Evolutionary conservation across 169 alveolate species (phyloP).

Genomic region (Theileria annulata): DNA sequence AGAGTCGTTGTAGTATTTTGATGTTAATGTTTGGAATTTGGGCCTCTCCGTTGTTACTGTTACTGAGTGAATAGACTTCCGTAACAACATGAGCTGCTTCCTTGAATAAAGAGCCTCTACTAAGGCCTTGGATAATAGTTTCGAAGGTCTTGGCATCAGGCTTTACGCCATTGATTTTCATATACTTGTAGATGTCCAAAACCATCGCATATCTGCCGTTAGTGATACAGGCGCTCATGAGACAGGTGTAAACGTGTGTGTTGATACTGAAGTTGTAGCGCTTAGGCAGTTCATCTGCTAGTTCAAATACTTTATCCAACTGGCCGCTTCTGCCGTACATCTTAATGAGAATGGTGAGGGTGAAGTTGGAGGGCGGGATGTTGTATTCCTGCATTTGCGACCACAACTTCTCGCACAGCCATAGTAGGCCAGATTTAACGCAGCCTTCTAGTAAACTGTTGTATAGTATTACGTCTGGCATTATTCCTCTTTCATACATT

Average conservation of each 20-base stretch:
- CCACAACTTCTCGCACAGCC: conserved; percentile 81
- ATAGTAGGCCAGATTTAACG: conserved; percentile 79
- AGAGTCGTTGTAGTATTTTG: conserved; percentile 49
- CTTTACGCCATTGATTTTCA: conserved; percentile 62
- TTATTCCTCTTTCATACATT: conserved; percentile 78
- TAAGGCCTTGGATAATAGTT: conserved; percentile 58
- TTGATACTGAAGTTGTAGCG: conserved; percentile 71
- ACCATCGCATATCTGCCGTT: conserved; percentile 67
- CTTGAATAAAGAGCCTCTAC: conserved; percentile 42
- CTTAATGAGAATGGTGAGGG: conserved; percentile 81
- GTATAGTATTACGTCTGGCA: conserved; percentile 93
- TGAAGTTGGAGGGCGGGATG: conserved; percentile 82
- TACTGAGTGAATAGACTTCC: conserved; percentile 47
- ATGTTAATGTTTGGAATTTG: conserved; percentile 43
- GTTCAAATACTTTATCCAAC: conserved; percentile 78
- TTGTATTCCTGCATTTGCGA: conserved; percentile 77
- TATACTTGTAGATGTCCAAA: conserved; percentile 63
- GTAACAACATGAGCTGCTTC: conserved; percentile 57
- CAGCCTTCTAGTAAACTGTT: conserved; percentile 94
- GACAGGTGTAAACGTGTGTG: conserved; percentile 85
- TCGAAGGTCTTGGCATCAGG: conserved; percentile 79
- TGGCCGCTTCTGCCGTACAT: conserved; percentile 82
- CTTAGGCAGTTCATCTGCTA: conserved; percentile 73
- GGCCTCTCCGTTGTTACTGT: conserved; percentile 26
- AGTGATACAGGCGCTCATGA: conserved; percentile 84